A percentile compares a stretch with the other conserved stretches of the same genome.
phyloP scores from a whole-genome alignment of 1,139 yeast species.

The Diutina scorzettiae region DNA sequence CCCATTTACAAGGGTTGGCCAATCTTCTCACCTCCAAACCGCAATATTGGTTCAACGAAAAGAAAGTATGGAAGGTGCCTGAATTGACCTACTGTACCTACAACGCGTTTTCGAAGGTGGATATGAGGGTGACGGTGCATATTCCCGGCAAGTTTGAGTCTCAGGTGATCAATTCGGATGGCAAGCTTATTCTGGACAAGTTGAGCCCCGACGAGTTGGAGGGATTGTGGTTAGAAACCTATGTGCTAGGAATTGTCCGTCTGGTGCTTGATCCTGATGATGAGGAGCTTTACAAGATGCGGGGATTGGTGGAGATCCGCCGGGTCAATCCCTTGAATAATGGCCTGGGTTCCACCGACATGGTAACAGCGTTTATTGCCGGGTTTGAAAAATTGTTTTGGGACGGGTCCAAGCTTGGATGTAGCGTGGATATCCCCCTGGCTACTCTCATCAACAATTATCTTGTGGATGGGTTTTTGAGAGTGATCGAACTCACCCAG shows the following conservation, averaged over 20 bases:
- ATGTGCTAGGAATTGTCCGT: conserved; percentile 53
- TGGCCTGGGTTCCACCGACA: conserved; percentile 23
- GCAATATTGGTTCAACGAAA: conserved; percentile 53
- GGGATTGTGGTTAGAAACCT: conserved; percentile 54
- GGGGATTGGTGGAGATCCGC: conserved; percentile 42
- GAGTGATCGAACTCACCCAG: conserved; percentile 54
- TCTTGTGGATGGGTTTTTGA: conserved; percentile 64
- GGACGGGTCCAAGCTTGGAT: conserved; percentile 54
- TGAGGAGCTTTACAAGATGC: conserved; percentile 36
- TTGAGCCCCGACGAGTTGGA: conserved; percentile 25
- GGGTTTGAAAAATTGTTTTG: conserved; percentile 55
- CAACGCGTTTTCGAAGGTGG: conserved; percentile 34
- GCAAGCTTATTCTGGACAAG: conserved; percentile 30
- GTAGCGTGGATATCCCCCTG: conserved; percentile 57
- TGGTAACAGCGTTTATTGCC: conserved; percentile 43
- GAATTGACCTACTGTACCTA: conserved; percentile 42
- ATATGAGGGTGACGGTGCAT: conserved; percentile 19
- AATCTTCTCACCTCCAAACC: conserved; percentile 48
- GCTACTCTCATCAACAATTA: conserved; percentile 62
- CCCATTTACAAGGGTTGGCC: conserved; percentile 67
- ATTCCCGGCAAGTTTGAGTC: conserved; percentile 42
- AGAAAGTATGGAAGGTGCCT: conserved; percentile 64
- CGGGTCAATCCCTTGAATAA: conserved; percentile 44
- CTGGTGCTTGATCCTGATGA: conserved; percentile 51
- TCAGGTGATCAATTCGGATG: conserved; percentile 34